These are phyloP conservation scores for Penicillium psychrofluorescens DNA, from an alignment of 495 filamentous ascomycete genomes.

Conservation along the genomic window DNA sequence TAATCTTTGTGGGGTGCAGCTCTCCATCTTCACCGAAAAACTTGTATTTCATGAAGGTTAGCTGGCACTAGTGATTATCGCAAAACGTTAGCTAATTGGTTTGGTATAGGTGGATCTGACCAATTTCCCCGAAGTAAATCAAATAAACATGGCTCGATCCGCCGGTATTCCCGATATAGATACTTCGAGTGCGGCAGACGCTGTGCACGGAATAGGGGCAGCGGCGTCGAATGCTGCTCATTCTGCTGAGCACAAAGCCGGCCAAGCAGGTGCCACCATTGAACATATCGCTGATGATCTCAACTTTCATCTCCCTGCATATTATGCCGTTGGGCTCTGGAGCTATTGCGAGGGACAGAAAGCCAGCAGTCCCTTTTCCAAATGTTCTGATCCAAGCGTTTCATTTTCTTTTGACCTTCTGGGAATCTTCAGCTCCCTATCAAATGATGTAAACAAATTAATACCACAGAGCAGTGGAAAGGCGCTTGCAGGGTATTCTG, in stretches of 20 bases:
- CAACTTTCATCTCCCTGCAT: neutral
- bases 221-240: neutral
- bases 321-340: neutral
- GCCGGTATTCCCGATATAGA: neutral
- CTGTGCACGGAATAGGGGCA: neutral
- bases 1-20: constrained; percentile 1
- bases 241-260: neutral
- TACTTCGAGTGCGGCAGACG: neutral
- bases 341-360: constrained; percentile 2
- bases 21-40: neutral
- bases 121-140: neutral
- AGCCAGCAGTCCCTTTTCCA: neutral
- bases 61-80: neutral
- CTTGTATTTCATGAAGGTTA: constrained; percentile 3
- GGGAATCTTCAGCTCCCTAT: neutral
- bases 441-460: neutral
- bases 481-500: constrained; percentile 1
- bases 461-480: neutral
- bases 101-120: constrained; percentile 1
- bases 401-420: constrained; percentile 1
- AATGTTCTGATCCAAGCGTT: neutral
- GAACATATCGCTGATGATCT: neutral
- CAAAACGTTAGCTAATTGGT: neutral
- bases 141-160: neutral
- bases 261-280: neutral